Base-by-base conservation (phyloP, 2,329 filamentous ascomycete genomes). In the Ceratocystis harringtonii region DNA sequence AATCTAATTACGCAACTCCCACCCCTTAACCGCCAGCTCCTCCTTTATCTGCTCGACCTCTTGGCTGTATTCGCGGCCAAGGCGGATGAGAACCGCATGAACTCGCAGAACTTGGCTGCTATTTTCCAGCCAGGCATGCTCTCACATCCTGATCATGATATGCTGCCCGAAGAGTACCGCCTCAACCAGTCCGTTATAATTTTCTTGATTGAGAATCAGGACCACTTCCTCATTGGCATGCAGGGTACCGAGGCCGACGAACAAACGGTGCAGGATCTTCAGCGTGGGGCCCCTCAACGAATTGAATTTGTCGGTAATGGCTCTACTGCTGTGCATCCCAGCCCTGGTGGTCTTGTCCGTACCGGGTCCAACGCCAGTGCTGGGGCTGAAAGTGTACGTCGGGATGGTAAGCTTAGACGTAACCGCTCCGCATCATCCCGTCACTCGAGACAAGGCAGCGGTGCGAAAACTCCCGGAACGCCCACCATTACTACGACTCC, bases 171-270 rank as follows among this genome's bases (percentile, higher is more conserved):
- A 66, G 92, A 97, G 72, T 99, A 99, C 74, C 86, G 90, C 41
- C 79, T 99, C 5, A 97, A 95, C 73, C 94, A 99, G 79, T 92
- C 94, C 71, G 92, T 99, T 22, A 82, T 99, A 69, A 96, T 99
- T 62, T 99, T 99, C 75, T 78, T 99, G 70, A 99, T 99, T 70
- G 92, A 97, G 73, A 96, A 99, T 71, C 94, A 99, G 74, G 94
- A 99, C 72, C 90, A 96, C 75, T 99, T 99, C 79, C 79, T 99
- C 69, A 95, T 99, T 69, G 94, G 94, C 65, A 99, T 99, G 94
- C 90, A 91, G 73, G 94, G 94, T 57, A 96, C 92, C n/a, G 92
- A 85, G n/a, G 89, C 92, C n/a, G 92, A 96, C 72, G 90, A 95
- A 72, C 86, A 82, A 72, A 86, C 83, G 0, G 81, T 82, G 70